Percentiles rank a stretch among this genome's conserved stretches.
Conservation (phyloP, 2,329 filamentous ascomycete genomes). For the Clonostachys rosea region DNA sequence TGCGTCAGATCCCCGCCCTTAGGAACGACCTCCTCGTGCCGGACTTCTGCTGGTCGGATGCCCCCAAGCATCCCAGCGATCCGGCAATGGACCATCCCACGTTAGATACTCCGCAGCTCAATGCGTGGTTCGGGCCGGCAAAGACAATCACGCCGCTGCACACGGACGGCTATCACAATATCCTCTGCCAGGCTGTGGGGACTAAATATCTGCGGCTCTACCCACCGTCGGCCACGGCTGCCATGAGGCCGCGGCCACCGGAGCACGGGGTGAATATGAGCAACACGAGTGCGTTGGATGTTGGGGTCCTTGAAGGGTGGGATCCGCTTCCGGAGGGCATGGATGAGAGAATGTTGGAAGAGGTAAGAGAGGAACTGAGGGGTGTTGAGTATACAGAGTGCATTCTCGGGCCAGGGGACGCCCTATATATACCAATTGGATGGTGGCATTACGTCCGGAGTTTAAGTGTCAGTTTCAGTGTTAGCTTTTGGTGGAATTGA, state of each 20-base stretch:
- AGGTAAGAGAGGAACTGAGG: constrained; percentile 42
- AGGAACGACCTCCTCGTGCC: constrained; percentile 73
- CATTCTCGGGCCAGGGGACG: constrained; percentile 76
- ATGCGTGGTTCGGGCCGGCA: constrained; percentile 89
- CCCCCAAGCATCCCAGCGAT: constrained; percentile 48
- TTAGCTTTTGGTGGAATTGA: constrained; percentile 93
- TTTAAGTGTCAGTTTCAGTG: constrained; percentile 82
- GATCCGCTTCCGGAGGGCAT: constrained; percentile 28
- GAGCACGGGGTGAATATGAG: constrained; percentile 82
- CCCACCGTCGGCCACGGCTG: constrained; percentile 54
- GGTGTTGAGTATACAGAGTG: constrained; percentile 68
- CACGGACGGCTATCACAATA: constrained; percentile 90
- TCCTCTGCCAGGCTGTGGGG: constrained; percentile 85
- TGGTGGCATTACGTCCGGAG: constrained; percentile 99
- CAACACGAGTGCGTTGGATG: constrained; percentile 79
- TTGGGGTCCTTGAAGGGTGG: constrained; percentile 65
- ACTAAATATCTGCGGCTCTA: constrained; percentile 91
- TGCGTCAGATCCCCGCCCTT: constrained; percentile 75
- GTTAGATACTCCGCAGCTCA: constrained; percentile 62
- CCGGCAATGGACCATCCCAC: constrained; percentile 27
- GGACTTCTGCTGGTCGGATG: constrained; percentile 76
- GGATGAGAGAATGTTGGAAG: constrained; percentile 22
- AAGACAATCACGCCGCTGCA: constrained; percentile 90
- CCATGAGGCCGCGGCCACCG: constrained; percentile 55
- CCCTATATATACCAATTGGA: constrained; percentile 82